Base-by-base conservation (phyloP, 2,329 filamentous ascomycete species). In the Endocalyx cinctus region DNA sequence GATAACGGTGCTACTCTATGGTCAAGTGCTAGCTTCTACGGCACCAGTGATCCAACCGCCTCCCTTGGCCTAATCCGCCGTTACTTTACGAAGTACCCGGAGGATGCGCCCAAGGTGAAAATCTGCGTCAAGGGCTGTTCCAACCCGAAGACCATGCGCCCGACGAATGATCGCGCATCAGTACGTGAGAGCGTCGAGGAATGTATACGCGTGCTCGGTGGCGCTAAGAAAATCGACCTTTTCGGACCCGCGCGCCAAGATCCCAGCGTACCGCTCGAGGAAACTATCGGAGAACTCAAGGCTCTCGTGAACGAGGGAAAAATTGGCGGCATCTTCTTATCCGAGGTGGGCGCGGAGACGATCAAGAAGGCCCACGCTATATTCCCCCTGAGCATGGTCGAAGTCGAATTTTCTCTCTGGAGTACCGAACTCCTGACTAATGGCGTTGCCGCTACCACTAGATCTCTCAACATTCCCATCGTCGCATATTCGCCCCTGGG, bases 371-470 rank as follows among this genome's bases (percentile, higher is more conserved):
- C 67, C 17, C 61, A 67, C 29, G 67, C 68, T 33, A 64, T 77
- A 26, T 67, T 71, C 42, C 74, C 72, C 13, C 70, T 81, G 30
- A 64, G 65, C 1, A 69, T 70, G 2, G 75, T 81, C 6, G 78
- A 82, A 47, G 69, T 78, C 16, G 77, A 82, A 50, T 63, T 80
- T 35, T 74, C 68, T 12, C 59, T 79, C 2, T 81, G 68, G 62
- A 60, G 61, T 5, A 74, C 71, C 3, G 69, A 77, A 17, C 70
- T 77, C 28, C 54, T 79, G 5, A 54, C 69, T 13, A 80, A 82
- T 40, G 77, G 69, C 13, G 66, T 82, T 2, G 71, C 72, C 3
- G 51, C 63, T 33, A 64, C 70, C 2, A 80, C 77, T 41, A 69
- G 64, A 2, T 69, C 77, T 51, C 58, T 77, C 2, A 60, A 62